Conservation (phyloP, 1,284 basidiomycete species). For the Cystobasidium slooffiae region DNA sequence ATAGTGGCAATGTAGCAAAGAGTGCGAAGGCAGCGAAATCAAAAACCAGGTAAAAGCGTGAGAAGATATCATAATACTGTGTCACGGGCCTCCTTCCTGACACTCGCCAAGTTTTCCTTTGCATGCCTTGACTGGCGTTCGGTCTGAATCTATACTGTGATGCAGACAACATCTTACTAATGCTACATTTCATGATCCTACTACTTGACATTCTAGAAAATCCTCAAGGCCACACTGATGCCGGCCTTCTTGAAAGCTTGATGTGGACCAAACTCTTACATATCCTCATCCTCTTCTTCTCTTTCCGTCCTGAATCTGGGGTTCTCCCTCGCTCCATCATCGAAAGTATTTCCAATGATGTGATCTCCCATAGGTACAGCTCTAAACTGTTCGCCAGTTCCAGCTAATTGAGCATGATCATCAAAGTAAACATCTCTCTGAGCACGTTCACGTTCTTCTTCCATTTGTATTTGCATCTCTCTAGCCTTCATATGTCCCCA, state of each 20-base stretch:
- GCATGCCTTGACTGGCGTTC: no score
- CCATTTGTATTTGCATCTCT: slow-evolving; percentile 9
- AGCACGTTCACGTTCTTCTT: slow-evolving; percentile 46
- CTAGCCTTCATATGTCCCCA: slow-evolving; percentile 75
- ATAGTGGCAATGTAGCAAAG: slow-evolving; percentile 1
- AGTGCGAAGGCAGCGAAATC: no score
- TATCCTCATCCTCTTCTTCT: slow-evolving; percentile 53
- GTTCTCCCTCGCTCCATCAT: slow-evolving; percentile 64
- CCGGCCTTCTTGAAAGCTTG: no score
- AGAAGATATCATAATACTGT: no score
- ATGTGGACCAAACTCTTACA: slow-evolving; percentile 8
- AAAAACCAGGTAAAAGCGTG: no score
- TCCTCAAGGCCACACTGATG: no score
- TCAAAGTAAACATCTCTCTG: slow-evolving; percentile 86
- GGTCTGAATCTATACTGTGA: no score
- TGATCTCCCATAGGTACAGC: slow-evolving; percentile 64
- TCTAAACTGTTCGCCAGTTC: slow-evolving; percentile 66
- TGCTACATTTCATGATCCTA: no score
- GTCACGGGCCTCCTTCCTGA: no score
- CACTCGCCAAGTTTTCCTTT: no score
- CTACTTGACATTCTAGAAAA: no score
- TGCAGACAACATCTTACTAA: no score
- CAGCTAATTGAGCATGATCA: slow-evolving; percentile 61
- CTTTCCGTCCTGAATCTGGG: slow-evolving; percentile 56
- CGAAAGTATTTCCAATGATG: slow-evolving; percentile 53